phyloP scores from a whole-genome alignment of 2,329 filamentous ascomycete species.

The Arthrobotrys iridis region DNA sequence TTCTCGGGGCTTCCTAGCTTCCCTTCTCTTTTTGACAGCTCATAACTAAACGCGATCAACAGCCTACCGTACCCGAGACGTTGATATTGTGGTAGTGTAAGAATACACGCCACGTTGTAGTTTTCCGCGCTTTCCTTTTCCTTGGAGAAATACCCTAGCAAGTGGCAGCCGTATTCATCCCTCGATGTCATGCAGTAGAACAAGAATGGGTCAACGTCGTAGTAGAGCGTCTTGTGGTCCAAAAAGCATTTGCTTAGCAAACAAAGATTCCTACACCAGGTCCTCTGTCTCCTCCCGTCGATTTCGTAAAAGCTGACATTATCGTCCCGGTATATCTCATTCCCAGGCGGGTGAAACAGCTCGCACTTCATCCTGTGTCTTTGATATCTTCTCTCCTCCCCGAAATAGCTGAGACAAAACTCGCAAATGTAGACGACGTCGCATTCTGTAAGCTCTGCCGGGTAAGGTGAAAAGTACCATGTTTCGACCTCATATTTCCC shows the following conservation, averaged over 20 bases:
- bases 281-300: slow-evolving; percentile 89
- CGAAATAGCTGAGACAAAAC: slow-evolving; percentile 93
- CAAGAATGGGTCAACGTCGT: slow-evolving; percentile 98
- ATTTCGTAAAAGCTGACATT: slow-evolving; percentile 97
- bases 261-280: slow-evolving; percentile 96
- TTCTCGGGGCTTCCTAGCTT: slow-evolving; percentile 97
- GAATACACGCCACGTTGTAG: slow-evolving; percentile 97
- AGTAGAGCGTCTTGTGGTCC: slow-evolving; percentile 97
- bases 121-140: slow-evolving; percentile 97
- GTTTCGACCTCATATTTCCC: slow-evolving; percentile 90
- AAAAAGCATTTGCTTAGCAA: slow-evolving; percentile 95
- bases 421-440: slow-evolving; percentile 97
- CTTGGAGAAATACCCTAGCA: slow-evolving; percentile 99
- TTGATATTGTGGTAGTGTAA: slow-evolving; percentile 95
- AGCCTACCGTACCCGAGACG: slow-evolving; percentile 91
- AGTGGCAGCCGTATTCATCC: slow-evolving; percentile 87
- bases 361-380: slow-evolving; percentile 91
- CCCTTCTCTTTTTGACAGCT: slow-evolving; percentile 91
- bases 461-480: slow-evolving; percentile 99
- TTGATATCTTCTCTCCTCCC: slow-evolving; percentile 80
- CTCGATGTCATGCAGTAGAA: slow-evolving; percentile 98
- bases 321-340: slow-evolving; percentile 97
- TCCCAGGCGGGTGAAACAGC: slow-evolving; percentile 90
- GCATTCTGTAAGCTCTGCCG: slow-evolving; percentile 83
- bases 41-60: slow-evolving; percentile 96